phyloP scores from a whole-genome alignment of 768 basidiomycete genomes.

The Neoboletus subvelutipes region DNA sequence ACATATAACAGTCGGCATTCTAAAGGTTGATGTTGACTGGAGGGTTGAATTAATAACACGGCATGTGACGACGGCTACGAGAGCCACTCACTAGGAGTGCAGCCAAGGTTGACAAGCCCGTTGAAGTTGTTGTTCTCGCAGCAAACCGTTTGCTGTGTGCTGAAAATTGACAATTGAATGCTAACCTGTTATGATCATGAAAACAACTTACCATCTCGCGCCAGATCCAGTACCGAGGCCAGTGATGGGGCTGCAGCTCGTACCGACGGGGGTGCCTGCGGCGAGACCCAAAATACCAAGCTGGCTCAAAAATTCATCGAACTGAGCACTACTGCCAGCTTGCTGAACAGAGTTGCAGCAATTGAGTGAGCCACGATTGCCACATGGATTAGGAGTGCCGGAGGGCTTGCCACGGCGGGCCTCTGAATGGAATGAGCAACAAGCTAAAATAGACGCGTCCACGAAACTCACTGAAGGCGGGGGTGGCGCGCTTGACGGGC shows the following conservation, averaged over 20 bases:
- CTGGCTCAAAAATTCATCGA: background rate
- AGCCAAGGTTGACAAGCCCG: constrained; percentile 41
- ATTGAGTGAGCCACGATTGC: constrained; percentile 9
- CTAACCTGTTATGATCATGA: rapidly evolving
- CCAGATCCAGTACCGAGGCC: background rate
- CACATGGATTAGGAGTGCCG: constrained; percentile 24
- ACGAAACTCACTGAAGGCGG: constrained; percentile 32
- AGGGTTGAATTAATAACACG: background rate
- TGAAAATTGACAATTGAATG: constrained; percentile 12
- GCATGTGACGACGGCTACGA: rapidly evolving
- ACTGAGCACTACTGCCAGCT: rapidly evolving
- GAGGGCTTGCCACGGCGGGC: constrained; percentile 41
- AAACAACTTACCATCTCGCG: constrained; percentile 18
- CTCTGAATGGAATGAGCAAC: constrained; percentile 22
- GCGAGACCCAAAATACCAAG: rapidly evolving
- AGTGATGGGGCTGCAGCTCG: constrained; percentile 35
- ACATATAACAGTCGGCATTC: background rate
- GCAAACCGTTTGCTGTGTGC: constrained; percentile 39
- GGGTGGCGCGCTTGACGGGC: constrained; percentile 38
- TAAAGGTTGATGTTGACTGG: constrained; percentile 21
- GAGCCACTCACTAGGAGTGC: constrained; percentile 35
- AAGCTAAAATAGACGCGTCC: background rate
- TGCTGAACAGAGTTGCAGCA: constrained; percentile 18
- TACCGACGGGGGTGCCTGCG: constrained; percentile 14
- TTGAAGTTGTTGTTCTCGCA: constrained; percentile 35